Evolutionary conservation across 2,329 filamentous ascomycete species (phyloP).

Genomic region (Parastagonospora nodorum): DNA sequence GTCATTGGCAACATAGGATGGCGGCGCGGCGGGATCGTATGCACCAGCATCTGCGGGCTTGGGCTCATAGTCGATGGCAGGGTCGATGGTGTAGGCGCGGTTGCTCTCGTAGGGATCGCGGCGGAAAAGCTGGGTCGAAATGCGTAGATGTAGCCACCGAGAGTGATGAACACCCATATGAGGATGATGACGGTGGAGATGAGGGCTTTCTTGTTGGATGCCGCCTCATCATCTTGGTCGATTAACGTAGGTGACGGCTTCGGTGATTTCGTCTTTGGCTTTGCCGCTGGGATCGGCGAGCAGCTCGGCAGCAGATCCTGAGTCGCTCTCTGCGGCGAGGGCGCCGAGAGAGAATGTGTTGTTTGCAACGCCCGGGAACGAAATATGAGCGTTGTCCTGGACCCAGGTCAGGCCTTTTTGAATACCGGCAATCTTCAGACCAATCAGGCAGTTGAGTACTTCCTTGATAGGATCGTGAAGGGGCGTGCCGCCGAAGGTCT

Average conservation of each 20-base stretch:
- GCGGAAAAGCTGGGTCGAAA: slow-evolving; percentile 63
- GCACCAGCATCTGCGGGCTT: slow-evolving; percentile 17
- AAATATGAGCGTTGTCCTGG: slow-evolving; percentile 80
- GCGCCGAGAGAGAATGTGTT: slow-evolving; percentile 85
- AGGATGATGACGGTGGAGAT: slow-evolving; percentile 76
- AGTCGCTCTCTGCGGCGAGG: slow-evolving; percentile 56
- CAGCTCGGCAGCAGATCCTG: slow-evolving; percentile 68
- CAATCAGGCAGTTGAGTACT: slow-evolving; percentile 84
- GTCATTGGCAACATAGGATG: slow-evolving; percentile 48
- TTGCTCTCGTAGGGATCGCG: slow-evolving; percentile 66
- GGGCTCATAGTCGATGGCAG: slow-evolving; percentile 23
- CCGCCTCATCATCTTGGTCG: slow-evolving; percentile 66
- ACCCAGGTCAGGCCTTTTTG: slow-evolving; percentile 94
- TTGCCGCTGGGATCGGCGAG: slow-evolving; percentile 75
- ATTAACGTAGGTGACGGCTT: slow-evolving; percentile 76
- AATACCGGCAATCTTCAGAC: slow-evolving; percentile 81
- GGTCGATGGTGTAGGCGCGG: slow-evolving; percentile 42
- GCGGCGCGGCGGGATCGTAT: slow-evolving; percentile 45
- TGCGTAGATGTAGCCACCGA: slow-evolving; percentile 75
- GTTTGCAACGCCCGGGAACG: slow-evolving; percentile 76
- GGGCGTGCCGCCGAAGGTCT: slow-evolving; percentile 80
- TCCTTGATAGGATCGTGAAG: slow-evolving; percentile 78
- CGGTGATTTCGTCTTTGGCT: slow-evolving; percentile 80
- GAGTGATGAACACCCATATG: slow-evolving; percentile 76
- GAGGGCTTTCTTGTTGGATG: slow-evolving; percentile 75